A percentile compares a stretch with the other conserved stretches of the same genome.
phyloP scores from a whole-genome alignment of 306 rosid genomes.

The Lotus japonicus region DNA sequence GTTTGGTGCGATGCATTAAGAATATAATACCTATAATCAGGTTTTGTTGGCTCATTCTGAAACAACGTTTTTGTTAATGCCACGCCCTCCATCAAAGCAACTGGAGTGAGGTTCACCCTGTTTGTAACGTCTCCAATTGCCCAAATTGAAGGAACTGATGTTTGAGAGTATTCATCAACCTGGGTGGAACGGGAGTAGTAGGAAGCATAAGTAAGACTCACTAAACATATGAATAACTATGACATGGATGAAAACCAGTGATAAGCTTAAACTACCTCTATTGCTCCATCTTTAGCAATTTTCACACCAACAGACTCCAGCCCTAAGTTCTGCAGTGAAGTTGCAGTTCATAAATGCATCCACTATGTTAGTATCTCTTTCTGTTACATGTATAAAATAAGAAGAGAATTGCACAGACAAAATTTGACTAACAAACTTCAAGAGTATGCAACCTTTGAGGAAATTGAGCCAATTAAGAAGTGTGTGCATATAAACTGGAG shows the following conservation, averaged over 20 bases:
- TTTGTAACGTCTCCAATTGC: slow-evolving; percentile 97
- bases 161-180: slow-evolving; percentile 91
- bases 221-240: neutral
- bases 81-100: slow-evolving; percentile 97
- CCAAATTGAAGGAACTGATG: slow-evolving; percentile 94
- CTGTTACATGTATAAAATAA: neutral
- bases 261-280: slow-evolving; percentile 60
- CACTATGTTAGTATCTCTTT: neutral
- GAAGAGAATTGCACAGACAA: slow-evolving; percentile 4
- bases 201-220: neutral
- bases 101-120: slow-evolving; percentile 91
- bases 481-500: neutral
- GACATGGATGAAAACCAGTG: slow-evolving; percentile 2
- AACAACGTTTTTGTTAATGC: slow-evolving; percentile 79
- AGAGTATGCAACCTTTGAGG: slow-evolving; percentile 4
- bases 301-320: slow-evolving; percentile 89
- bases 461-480: neutral
- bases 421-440: slow-evolving; percentile 8
- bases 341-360: slow-evolving; percentile 16
- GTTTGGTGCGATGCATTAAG: slow-evolving; percentile 17
- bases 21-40: slow-evolving; percentile 68
- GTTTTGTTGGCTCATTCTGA: slow-evolving; percentile 80
- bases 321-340: slow-evolving; percentile 73
- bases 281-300: slow-evolving; percentile 63
- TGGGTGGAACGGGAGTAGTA: slow-evolving; percentile 12